Evolutionary conservation across 495 filamentous ascomycete species (phyloP).

Genomic region (Trichoderma reesei): DNA sequence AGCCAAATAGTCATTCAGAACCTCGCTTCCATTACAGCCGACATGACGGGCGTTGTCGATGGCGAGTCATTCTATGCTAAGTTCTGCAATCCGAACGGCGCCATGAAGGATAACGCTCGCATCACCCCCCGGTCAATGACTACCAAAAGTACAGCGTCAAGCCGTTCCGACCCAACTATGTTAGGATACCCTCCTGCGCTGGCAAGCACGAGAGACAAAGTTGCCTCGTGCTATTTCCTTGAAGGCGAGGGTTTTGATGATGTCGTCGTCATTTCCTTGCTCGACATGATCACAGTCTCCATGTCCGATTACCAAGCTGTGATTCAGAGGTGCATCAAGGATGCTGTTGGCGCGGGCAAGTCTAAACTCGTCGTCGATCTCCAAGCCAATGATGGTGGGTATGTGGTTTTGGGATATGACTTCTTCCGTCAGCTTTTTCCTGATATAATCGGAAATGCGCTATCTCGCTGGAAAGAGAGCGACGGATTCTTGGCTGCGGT

Average conservation of each 20-base stretch:
- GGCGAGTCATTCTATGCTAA: slow-evolving; percentile 28
- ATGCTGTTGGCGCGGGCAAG: slow-evolving; percentile 30
- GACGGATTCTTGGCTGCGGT: slow-evolving; percentile 25
- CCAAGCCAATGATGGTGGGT: slow-evolving; percentile 42
- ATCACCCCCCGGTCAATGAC: no score
- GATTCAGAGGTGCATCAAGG: slow-evolving; percentile 31
- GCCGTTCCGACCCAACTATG: no score
- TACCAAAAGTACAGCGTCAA: no score
- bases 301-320: slow-evolving; percentile 30
- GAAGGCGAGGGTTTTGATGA: slow-evolving; percentile 34
- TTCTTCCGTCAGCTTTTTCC: slow-evolving; percentile 39
- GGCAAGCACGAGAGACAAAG: slow-evolving; percentile 29
- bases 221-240: slow-evolving; percentile 42
- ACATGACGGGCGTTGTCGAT: slow-evolving; percentile 25
- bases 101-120: no score
- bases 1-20: slow-evolving; percentile 26
- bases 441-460: slow-evolving; percentile 25
- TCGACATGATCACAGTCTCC: slow-evolving; percentile 17
- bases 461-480: slow-evolving; percentile 24
- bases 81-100: slow-evolving; percentile 20
- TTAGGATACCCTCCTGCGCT: slow-evolving; percentile 36
- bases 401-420: slow-evolving; percentile 36
- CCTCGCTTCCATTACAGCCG: slow-evolving; percentile 26
- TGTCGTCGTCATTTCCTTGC: slow-evolving; percentile 31
- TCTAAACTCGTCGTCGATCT: slow-evolving; percentile 46